Conservation (phyloP, 2,329 filamentous ascomycete species). For the Colletotrichum sp. region DNA sequence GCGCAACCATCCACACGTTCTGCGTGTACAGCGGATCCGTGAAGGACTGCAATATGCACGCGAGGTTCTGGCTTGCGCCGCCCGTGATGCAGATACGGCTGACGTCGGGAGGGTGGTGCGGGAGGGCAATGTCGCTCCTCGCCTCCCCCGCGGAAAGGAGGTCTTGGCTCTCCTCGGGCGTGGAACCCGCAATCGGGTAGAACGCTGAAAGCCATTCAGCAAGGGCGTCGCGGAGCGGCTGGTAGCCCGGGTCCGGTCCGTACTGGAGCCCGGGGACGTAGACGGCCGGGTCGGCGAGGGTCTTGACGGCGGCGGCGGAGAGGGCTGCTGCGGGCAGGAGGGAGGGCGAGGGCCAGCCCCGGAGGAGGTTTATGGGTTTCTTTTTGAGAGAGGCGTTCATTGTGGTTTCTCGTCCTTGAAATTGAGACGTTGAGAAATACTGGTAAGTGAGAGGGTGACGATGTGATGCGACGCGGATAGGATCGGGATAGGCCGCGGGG, state of each 20-base stretch:
- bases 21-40: conserved; percentile 79
- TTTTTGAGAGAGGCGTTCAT: conserved; percentile 26
- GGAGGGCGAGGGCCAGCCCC: conserved; percentile 68
- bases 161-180: not conserved
- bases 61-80: conserved; percentile 84
- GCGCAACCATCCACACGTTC: conserved; percentile 80
- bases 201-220: conserved; percentile 72
- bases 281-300: conserved; percentile 64
- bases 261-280: conserved; percentile 75
- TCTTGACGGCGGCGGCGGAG: conserved; percentile 61
- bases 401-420: not conserved
- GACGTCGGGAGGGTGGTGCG: conserved; percentile 37
- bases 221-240: conserved; percentile 70
- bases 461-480: not conserved
- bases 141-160: not conserved
- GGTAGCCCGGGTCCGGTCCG: conserved; percentile 77
- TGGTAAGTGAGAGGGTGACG: not conserved
- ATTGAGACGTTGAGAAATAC: not conserved
- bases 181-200: conserved; percentile 47
- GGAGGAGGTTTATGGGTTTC: conserved; percentile 65
- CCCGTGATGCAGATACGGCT: conserved; percentile 81
- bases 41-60: conserved; percentile 78
- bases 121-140: not conserved
- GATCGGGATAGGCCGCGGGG: not conserved
- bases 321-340: conserved; percentile 72